Percentiles rank a stretch among this genome's conserved stretches.
Conservation (phyloP, 495 filamentous ascomycete genomes). For the Penicillium ucsense region DNA sequence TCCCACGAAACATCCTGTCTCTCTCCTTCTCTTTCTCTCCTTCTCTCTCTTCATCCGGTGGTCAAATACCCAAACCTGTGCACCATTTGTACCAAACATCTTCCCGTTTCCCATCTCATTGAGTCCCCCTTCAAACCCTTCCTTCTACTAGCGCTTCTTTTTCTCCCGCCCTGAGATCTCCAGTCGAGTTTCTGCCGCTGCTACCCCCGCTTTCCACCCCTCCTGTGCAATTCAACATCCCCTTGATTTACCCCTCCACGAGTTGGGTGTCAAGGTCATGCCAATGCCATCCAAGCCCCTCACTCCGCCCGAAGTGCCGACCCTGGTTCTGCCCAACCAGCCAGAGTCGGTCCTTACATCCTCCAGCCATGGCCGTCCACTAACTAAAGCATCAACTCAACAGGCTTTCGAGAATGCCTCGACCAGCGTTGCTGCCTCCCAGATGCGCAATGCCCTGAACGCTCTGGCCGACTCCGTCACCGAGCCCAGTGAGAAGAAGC, state of each 20-base stretch:
- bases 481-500: constrained; percentile 74
- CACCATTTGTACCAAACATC: too few relatives aligned
- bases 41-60: too few relatives aligned
- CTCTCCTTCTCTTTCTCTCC: too few relatives aligned
- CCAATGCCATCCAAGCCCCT: not conserved
- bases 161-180: not conserved
- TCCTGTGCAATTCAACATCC: too few relatives aligned
- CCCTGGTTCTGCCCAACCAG: not conserved
- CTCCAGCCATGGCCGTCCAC: not conserved
- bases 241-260: too few relatives aligned
- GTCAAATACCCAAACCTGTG: too few relatives aligned
- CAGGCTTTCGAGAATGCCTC: constrained; percentile 99
- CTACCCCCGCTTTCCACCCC: too few relatives aligned
- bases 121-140: not conserved
- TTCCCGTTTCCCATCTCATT: too few relatives aligned
- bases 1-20: too few relatives aligned
- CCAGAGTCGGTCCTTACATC: constrained; percentile 1
- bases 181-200: not conserved
- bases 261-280: not conserved
- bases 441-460: constrained; percentile 98
- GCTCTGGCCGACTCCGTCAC: constrained; percentile 82
- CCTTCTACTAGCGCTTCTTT: not conserved
- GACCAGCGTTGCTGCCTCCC: constrained; percentile 90
- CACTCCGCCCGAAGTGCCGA: not conserved
- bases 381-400: constrained; percentile 9